These are phyloP conservation scores for Ambrosia artemisiifolia DNA, from an alignment of 129 eudicot genomes.

Conservation along the genomic window DNA sequence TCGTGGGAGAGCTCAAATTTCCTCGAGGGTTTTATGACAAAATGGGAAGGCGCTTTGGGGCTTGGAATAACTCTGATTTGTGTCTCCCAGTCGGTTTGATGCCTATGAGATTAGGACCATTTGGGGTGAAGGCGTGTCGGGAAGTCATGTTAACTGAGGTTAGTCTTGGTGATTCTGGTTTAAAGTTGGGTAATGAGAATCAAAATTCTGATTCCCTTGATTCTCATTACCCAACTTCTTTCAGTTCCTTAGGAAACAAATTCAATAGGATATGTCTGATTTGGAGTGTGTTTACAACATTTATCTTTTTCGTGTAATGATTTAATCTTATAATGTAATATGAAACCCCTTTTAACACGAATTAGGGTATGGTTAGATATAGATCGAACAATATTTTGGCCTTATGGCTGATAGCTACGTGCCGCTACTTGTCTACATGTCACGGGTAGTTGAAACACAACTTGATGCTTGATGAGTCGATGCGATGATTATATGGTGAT, in stretches of 20 bases:
- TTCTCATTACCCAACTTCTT: constrained; percentile 37
- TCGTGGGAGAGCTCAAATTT: constrained; percentile 71
- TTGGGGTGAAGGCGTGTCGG: constrained; percentile 64
- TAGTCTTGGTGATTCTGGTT: constrained; percentile 23
- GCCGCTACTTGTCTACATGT: neutral
- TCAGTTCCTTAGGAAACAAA: constrained; percentile 26
- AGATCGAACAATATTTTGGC: neutral
- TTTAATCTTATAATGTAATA: neutral
- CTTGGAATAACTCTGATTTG: constrained; percentile 72
- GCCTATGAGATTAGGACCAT: constrained; percentile 37
- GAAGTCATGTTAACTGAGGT: constrained; percentile 6
- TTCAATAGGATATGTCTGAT: constrained; percentile 20
- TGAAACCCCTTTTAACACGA: neutral
- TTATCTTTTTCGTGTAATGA: constrained; percentile 26
- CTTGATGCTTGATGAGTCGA: too few relatives aligned
- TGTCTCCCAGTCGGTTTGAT: constrained; percentile 40
- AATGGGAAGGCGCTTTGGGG: constrained; percentile 87
- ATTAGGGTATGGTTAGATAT: neutral
- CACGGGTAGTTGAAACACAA: neutral
- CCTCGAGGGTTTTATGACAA: constrained; percentile 52
- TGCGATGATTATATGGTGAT: neutral
- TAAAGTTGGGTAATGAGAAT: constrained; percentile 32
- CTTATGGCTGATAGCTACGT: neutral
- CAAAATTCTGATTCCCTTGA: constrained; percentile 11
- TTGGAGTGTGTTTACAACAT: constrained; percentile 25